Base-by-base conservation (phyloP, 345 rosid species). In the Stellera chamaejasme region DNA sequence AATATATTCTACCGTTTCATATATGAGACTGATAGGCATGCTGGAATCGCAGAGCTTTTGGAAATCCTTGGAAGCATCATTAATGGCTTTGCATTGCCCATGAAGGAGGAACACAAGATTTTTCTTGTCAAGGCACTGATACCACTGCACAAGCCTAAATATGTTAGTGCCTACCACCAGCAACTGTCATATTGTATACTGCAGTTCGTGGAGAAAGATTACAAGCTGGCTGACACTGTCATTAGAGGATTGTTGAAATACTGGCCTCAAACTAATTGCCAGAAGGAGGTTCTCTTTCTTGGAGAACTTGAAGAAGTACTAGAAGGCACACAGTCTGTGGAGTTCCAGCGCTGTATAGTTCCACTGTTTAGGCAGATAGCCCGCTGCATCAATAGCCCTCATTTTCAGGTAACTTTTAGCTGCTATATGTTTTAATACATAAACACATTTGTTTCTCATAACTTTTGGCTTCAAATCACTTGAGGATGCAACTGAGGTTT, bases 201-300 rank as follows among this genome's bases (percentile, higher is more conserved):
- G 41, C 97, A 84, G 81, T 90, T 87, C 69, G 97, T 90, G 45
- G 97, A 90, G 71, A 90, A 90, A 79, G 97, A 90, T 77, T 87
- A 74, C 75, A 87, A 82, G 75, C 84, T 90, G 66, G 85, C 93
- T 0, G 96, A 87, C 65, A 82, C 82, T 0, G 95, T 90, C 27
- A 81, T 90, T 54, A 77, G 82, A 59, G 97, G 97, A 15, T 68
- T 90, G 76, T 64, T 90, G 72, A 90, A 81, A 80, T 90, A 69
- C 73, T 90, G 96, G 97, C 97, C 97, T 27, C 60, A 84, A 62
- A 90, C 81, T 36, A 90, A 84, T 68, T 90, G 97, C 73, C 83
- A 70, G 41, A 90, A 90, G 67, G 97, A 90, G 63, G 85, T 87
- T 76, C 84, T 90, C 68, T 90, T 90, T 62, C 90, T 90, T 54